These are phyloP conservation scores for Yarrowia hollandica DNA, from an alignment of 805 yeast genomes.

Conservation along the genomic window DNA sequence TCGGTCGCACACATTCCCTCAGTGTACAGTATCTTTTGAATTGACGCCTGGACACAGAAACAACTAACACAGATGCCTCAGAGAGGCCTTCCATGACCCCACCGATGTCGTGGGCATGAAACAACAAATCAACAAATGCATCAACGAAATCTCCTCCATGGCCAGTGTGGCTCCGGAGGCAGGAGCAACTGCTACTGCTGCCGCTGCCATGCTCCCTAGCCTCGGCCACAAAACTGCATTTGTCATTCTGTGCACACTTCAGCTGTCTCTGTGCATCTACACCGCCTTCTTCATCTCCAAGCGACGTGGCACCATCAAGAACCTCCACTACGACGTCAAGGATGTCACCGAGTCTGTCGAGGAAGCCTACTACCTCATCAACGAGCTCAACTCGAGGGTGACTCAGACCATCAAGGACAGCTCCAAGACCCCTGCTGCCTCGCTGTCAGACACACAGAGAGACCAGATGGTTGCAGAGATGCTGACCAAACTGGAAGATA, in stretches of 20 bases:
- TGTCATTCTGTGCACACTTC: conserved; percentile 14
- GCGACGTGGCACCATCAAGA: conserved; percentile 1
- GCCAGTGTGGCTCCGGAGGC: background rate
- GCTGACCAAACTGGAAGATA: conserved; percentile 18
- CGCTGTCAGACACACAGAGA: conserved; percentile 6
- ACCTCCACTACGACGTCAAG: conserved; percentile 13
- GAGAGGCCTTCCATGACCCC: conserved; percentile 20
- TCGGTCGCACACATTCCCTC: conserved; percentile 17
- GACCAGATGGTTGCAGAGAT: conserved; percentile 26
- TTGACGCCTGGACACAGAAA: too few relatives aligned
- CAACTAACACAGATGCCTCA: conserved; percentile 27
- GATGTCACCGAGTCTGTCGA: conserved; percentile 20
- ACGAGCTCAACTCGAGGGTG: background rate
- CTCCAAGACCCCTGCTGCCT: background rate
- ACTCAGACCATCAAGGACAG: background rate
- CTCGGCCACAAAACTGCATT: conserved; percentile 2
- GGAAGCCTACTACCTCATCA: conserved; percentile 19
- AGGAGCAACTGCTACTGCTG: background rate
- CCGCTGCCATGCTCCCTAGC: background rate
- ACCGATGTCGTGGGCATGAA: conserved; percentile 4
- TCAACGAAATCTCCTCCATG: background rate
- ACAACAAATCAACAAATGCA: conserved; percentile 17
- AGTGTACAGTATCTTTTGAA: conserved; percentile 7
- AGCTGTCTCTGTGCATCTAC: conserved; percentile 15
- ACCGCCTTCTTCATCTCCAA: conserved; percentile 19